Conservation (phyloP, 2,329 filamentous ascomycete genomes). For the Fusarium bulbicola region DNA sequence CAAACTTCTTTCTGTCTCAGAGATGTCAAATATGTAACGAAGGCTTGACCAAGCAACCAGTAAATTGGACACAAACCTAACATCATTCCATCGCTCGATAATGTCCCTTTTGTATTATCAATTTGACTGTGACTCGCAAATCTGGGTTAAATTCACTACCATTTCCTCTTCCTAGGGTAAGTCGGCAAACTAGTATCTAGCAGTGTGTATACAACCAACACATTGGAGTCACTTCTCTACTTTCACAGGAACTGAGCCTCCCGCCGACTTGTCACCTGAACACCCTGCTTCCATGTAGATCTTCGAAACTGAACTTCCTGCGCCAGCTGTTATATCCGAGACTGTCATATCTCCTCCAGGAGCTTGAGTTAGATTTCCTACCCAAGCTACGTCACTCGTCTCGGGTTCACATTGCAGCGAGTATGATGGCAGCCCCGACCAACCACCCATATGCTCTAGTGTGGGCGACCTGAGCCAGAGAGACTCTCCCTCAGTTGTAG, state of each 20-base stretch:
- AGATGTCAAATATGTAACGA: background rate
- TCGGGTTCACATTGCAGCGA: background rate
- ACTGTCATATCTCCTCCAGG: background rate
- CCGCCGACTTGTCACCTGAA: background rate
- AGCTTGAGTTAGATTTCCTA: background rate
- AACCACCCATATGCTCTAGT: background rate
- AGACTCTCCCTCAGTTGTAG: background rate
- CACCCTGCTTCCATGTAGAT: background rate
- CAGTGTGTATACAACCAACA: background rate
- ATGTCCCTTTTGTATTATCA: background rate
- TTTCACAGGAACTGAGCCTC: background rate
- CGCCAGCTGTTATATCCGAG: background rate
- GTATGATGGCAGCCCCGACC: background rate
- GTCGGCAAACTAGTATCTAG: background rate
- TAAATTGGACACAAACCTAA: accelerated
- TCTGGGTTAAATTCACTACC: background rate
- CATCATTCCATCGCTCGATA: background rate
- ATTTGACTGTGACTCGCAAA: background rate
- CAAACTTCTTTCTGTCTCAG: too few species aligned
- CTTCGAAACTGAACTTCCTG: background rate
- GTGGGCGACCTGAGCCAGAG: background rate
- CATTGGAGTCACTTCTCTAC: background rate
- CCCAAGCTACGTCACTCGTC: background rate
- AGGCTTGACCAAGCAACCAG: background rate
- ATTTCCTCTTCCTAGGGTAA: too few species aligned